Conservation (phyloP, 2,329 filamentous ascomycete genomes). For the Alternaria metachromatica region DNA sequence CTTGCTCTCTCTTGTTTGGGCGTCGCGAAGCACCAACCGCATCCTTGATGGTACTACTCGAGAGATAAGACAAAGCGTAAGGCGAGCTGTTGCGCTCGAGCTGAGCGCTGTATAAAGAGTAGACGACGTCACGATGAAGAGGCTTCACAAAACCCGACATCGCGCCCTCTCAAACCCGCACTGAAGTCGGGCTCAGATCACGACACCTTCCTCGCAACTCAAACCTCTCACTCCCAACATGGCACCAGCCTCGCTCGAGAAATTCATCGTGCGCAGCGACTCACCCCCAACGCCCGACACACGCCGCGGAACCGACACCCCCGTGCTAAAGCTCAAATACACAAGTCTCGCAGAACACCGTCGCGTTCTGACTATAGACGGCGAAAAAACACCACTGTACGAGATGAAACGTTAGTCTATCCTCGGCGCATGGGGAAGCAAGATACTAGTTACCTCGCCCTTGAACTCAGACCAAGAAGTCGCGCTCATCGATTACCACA, state of each 20-base stretch:
- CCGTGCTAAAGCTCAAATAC: not conserved
- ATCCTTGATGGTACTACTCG: too few species aligned
- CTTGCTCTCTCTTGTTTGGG: too few species aligned
- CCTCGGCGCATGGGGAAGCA: not conserved
- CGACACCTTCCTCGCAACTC: too few species aligned
- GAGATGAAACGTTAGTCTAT: not conserved
- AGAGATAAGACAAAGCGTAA: too few species aligned
- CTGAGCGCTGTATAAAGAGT: too few species aligned
- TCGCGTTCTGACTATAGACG: accelerated
- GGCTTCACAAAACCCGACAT: too few species aligned
- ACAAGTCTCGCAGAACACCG: not conserved
- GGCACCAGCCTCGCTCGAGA: not conserved
- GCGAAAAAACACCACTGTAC: accelerated
- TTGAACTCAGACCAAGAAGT: not conserved
- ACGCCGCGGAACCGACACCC: not conserved
- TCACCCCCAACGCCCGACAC: not conserved
- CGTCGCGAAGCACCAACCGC: too few species aligned
- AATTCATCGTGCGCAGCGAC: not conserved
- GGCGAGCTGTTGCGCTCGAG: too few species aligned
- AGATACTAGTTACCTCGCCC: not conserved
- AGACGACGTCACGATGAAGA: too few species aligned
- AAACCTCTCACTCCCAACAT: not conserved
- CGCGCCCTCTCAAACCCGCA: too few species aligned
- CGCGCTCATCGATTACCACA: not conserved
- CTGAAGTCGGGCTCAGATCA: too few species aligned